Evolutionary conservation across 441 rosid genomes (phyloP).

Genomic region (Capsella rubella): DNA sequence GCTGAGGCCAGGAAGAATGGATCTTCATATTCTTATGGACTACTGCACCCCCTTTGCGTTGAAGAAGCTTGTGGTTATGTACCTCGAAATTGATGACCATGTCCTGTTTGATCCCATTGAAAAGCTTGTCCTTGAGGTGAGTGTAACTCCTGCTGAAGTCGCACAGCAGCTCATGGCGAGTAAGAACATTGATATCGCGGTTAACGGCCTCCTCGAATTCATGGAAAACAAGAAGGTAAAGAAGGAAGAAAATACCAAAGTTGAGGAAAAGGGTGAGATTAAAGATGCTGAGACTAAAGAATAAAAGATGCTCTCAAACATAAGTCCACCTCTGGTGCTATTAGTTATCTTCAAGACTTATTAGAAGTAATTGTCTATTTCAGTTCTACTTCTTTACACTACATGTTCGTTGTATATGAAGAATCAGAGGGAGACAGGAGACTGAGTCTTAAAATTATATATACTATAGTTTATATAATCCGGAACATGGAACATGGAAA

Average conservation of each 20-base stretch:
- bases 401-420: background rate
- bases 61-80: conserved; percentile 41
- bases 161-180: conserved; percentile 47
- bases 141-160: conserved; percentile 42
- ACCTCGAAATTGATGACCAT: conserved; percentile 34
- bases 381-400: conserved; percentile 6
- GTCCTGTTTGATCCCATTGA: conserved; percentile 37
- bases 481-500: background rate
- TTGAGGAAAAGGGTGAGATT: conserved; percentile 39
- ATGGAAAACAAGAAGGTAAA: conserved; percentile 31
- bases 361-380: conserved; percentile 10
- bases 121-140: conserved; percentile 38
- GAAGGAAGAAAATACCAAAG: conserved; percentile 19
- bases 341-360: conserved; percentile 7
- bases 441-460: background rate
- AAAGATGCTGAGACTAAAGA: conserved; percentile 34
- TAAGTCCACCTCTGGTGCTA: conserved; percentile 20
- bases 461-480: background rate
- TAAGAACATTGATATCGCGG: conserved; percentile 32
- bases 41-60: conserved; percentile 42
- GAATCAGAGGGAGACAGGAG: background rate
- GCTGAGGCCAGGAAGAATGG: conserved; percentile 45
- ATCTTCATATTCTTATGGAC: conserved; percentile 46
- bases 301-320: conserved; percentile 12
- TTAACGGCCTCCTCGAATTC: conserved; percentile 28